phyloP scores from a whole-genome alignment of 2,329 filamentous ascomycete genomes.

The Paradendryphiella salina region DNA sequence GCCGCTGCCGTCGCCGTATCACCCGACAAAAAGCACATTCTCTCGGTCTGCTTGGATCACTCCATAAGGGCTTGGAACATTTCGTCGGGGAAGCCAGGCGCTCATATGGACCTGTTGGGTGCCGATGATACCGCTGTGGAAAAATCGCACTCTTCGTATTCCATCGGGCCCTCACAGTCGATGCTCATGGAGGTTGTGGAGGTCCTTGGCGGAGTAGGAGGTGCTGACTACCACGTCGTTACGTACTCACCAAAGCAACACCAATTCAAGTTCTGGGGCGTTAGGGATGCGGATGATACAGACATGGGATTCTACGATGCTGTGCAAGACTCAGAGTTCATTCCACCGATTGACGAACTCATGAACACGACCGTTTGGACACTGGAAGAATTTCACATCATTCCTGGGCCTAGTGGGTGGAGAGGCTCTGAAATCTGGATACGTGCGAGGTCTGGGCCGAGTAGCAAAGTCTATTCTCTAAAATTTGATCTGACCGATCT shows the following conservation, averaged over 20 bases:
- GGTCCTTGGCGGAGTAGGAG: slow-evolving; percentile 53
- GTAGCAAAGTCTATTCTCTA: slow-evolving; percentile 69
- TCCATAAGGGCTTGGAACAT: slow-evolving; percentile 88
- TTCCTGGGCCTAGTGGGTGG: slow-evolving; percentile 46
- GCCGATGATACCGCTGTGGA: slow-evolving; percentile 61
- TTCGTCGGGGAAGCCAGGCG: slow-evolving; percentile 74
- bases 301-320: slow-evolving; percentile 70
- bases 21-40: slow-evolving; percentile 58
- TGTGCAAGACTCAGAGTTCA: slow-evolving; percentile 65
- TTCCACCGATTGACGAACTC: slow-evolving; percentile 62
- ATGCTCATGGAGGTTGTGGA: slow-evolving; percentile 76
- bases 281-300: slow-evolving; percentile 62
- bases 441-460: slow-evolving; percentile 59
- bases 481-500: slow-evolving; percentile 71
- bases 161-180: slow-evolving; percentile 76
- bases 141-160: slow-evolving; percentile 68
- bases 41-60: slow-evolving; percentile 88
- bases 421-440: slow-evolving; percentile 52
- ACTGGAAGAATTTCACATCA: slow-evolving; percentile 53
- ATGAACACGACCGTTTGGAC: slow-evolving; percentile 58
- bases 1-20: slow-evolving; percentile 62
- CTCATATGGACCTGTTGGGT: slow-evolving; percentile 76
- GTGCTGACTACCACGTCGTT: slow-evolving; percentile 64
- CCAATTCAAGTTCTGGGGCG: slow-evolving; percentile 92
- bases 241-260: slow-evolving; percentile 88